Percentiles rank a stretch among this genome's conserved stretches.
Evolutionary conservation across 208 protist genomes (phyloP).

Genomic region (Vickermania ingenoplastis): DNA sequence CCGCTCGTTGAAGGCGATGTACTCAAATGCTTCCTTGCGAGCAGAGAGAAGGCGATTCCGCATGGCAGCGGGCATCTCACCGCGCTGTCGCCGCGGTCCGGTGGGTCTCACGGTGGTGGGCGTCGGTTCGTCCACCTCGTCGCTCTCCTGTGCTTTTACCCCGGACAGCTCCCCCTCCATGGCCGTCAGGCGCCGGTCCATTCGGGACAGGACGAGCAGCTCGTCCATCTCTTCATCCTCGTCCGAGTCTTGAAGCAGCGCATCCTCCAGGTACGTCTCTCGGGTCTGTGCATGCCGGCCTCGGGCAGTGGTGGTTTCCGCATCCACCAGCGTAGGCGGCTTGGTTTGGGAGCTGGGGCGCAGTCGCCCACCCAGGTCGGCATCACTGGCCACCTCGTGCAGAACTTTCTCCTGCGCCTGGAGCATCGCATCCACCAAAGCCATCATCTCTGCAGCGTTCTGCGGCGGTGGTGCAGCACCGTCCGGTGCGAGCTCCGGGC

Average conservation of each 20-base stretch:
- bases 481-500: neutral
- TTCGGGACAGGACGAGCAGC: conserved; percentile 40
- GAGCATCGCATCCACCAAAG: conserved; percentile 62
- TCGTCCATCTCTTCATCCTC: conserved; percentile 39
- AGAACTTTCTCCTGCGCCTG: conserved; percentile 55
- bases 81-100: conserved; percentile 17
- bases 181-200: conserved; percentile 29
- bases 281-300: neutral
- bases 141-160: conserved; percentile 9
- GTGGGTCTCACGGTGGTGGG: neutral
- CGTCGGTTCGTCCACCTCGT: neutral
- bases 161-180: conserved; percentile 38
- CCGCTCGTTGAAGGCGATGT: conserved; percentile 75
- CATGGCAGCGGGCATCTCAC: conserved; percentile 45
- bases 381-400: conserved; percentile 33
- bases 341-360: neutral
- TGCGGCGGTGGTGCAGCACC: conserved; percentile 6
- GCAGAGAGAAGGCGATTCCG: conserved; percentile 57
- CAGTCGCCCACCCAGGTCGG: neutral
- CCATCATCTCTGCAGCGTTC: conserved; percentile 26
- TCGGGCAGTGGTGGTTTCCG: conserved; percentile 1
- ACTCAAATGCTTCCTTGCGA: conserved; percentile 59
- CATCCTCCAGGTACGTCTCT: neutral
- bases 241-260: neutral
- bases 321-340: neutral